Conservation (phyloP, 768 basidiomycete species). For the Suillus lakei region DNA sequence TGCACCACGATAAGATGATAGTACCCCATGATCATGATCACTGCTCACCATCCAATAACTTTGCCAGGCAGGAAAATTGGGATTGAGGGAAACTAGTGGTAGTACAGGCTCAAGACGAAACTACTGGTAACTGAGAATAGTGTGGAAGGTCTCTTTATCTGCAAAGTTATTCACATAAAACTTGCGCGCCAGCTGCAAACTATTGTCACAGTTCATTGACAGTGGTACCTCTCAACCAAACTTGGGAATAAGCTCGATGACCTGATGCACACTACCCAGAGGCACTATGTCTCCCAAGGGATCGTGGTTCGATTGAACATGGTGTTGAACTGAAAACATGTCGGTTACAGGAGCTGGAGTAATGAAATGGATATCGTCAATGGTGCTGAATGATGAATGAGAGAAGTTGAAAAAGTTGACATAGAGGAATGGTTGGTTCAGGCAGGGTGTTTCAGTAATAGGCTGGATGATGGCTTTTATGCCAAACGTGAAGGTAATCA, state of each 20-base stretch:
- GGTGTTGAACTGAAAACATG: slow-evolving; percentile 1
- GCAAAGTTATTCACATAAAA: slow-evolving; percentile 15
- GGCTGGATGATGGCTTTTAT: neutral
- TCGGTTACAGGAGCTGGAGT: neutral
- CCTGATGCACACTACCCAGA: slow-evolving; percentile 1
- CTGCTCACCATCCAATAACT: neutral
- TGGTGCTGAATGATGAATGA: neutral
- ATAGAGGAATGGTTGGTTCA: slow-evolving; percentile 4
- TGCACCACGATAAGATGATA: neutral
- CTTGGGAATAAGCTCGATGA: slow-evolving; percentile 9
- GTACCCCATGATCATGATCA: neutral
- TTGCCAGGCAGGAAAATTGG: neutral
- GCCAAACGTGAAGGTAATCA: neutral
- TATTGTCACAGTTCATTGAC: neutral
- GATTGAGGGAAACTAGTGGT: neutral
- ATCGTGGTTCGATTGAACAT: neutral
- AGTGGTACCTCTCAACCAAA: neutral
- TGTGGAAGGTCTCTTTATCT: slow-evolving; percentile 2
- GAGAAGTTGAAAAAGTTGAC: slow-evolving; percentile 7
- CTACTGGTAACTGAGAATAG: slow-evolving; percentile 7
- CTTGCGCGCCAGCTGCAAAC: neutral
- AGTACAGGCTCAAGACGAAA: neutral
- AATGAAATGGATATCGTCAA: neutral
- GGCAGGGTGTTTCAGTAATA: no score
- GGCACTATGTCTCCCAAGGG: slow-evolving; percentile 6